phyloP scores from a whole-genome alignment of 2,329 filamentous ascomycete genomes.

The Dichotomopilus funicola region DNA sequence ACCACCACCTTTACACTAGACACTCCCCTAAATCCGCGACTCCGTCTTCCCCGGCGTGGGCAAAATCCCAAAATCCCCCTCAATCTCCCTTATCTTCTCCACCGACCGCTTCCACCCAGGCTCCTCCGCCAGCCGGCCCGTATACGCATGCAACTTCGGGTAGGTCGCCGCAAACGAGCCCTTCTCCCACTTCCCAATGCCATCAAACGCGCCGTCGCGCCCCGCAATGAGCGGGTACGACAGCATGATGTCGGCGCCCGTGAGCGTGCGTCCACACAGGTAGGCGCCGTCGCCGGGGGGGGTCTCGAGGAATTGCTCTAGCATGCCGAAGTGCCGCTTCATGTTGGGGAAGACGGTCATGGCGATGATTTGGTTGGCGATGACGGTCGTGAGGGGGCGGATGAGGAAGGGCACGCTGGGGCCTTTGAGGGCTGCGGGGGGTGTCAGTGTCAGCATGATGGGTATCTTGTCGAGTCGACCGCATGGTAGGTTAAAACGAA shows the following conservation, averaged over 20 bases:
- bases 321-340: constrained; percentile 41
- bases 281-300: constrained; percentile 37
- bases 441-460: constrained; percentile 15
- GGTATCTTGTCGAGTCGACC: background rate
- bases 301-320: constrained; percentile 44
- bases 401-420: constrained; percentile 45
- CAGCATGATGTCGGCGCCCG: constrained; percentile 48
- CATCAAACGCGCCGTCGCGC: constrained; percentile 34
- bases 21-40: constrained; percentile 1
- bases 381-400: constrained; percentile 43
- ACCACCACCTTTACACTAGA: too few relatives aligned
- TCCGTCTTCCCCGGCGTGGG: constrained; percentile 18
- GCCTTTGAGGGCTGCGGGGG: constrained; percentile 34
- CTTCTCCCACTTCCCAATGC: constrained; percentile 35
- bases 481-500: background rate
- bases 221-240: constrained; percentile 46
- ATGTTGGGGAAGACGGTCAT: constrained; percentile 43
- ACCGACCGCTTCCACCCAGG: constrained; percentile 43
- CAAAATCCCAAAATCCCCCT: constrained; percentile 33
- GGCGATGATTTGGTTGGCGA: constrained; percentile 38
- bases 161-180: constrained; percentile 25
- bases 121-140: constrained; percentile 38
- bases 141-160: constrained; percentile 43
- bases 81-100: constrained; percentile 44
- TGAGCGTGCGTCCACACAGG: constrained; percentile 43